Conservation (phyloP, 805 yeast species). For the Candida chauliodis region DNA sequence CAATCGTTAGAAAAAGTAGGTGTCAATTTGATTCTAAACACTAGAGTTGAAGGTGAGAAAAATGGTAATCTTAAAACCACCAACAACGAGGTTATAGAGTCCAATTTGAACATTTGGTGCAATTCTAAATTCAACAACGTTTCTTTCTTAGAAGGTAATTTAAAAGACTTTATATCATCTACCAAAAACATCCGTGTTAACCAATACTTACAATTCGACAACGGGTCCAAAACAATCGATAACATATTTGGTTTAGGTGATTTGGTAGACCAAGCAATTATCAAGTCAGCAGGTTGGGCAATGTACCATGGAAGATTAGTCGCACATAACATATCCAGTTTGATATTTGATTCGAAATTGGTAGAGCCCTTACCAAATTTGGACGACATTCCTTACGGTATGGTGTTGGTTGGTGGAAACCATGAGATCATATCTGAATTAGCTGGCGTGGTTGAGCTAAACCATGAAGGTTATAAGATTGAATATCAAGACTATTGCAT, state of each 20-base stretch:
- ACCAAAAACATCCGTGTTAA: slow-evolving; percentile 31
- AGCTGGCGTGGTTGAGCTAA: slow-evolving; percentile 30
- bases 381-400: slow-evolving; percentile 33
- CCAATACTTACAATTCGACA: slow-evolving; percentile 32
- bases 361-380: slow-evolving; percentile 34
- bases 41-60: slow-evolving; percentile 27
- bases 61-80: slow-evolving; percentile 26
- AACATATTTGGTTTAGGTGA: slow-evolving; percentile 38
- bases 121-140: slow-evolving; percentile 30
- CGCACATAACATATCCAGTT: slow-evolving; percentile 33
- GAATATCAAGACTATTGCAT: slow-evolving; percentile 42
- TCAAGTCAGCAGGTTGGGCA: slow-evolving; percentile 46
- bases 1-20: slow-evolving; percentile 26
- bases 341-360: slow-evolving; percentile 25
- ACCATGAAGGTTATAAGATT: slow-evolving; percentile 29
- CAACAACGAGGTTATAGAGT: slow-evolving; percentile 21
- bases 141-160: slow-evolving; percentile 17
- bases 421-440: slow-evolving; percentile 36
- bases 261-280: slow-evolving; percentile 36
- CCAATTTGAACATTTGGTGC: slow-evolving; percentile 36
- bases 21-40: slow-evolving; percentile 26
- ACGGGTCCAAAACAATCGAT: slow-evolving; percentile 11
- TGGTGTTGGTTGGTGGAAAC: slow-evolving; percentile 40
- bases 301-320: slow-evolving; percentile 38
- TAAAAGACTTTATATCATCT: slow-evolving; percentile 23